Conservation (phyloP, 106 monocot species). For the Dendrobium chrysotoxum region DNA sequence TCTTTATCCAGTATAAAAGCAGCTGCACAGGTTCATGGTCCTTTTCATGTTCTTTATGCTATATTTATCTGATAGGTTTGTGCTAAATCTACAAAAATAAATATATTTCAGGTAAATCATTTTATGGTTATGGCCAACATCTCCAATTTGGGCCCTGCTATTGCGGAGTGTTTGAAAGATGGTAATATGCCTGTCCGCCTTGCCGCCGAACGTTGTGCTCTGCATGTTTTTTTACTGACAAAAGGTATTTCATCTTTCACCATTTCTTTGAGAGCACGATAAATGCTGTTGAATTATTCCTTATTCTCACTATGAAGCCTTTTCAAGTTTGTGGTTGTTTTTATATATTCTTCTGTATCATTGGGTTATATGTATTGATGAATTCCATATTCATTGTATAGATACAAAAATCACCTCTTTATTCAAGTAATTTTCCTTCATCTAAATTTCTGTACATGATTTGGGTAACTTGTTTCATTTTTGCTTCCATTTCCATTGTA, state of each 20-base stretch:
- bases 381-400: background rate
- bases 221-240: slow-evolving; percentile 83
- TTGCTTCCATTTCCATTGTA: background rate
- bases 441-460: background rate
- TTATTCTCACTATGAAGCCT: background rate
- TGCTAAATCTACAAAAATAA: background rate
- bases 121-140: slow-evolving; percentile 34
- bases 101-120: slow-evolving; percentile 48
- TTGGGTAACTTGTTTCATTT: background rate
- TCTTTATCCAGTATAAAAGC: slow-evolving; percentile 73
- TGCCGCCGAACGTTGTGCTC: slow-evolving; percentile 84
- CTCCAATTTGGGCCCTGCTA: slow-evolving; percentile 57
- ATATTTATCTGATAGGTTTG: background rate
- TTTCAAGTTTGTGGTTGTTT: background rate
- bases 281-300: background rate
- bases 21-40: slow-evolving; percentile 57
- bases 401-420: background rate
- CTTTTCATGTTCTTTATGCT: background rate
- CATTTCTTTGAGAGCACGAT: background rate
- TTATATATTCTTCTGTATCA: background rate
- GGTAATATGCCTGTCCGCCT: slow-evolving; percentile 75
- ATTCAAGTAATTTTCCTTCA: background rate
- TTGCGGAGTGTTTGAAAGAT: slow-evolving; percentile 84
- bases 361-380: background rate
- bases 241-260: slow-evolving; percentile 46